Percentiles rank a stretch among this genome's conserved stretches.
These are phyloP conservation scores for Fraxinus paxiana DNA, from an alignment of 305 asterid species.

Conservation along the genomic window DNA sequence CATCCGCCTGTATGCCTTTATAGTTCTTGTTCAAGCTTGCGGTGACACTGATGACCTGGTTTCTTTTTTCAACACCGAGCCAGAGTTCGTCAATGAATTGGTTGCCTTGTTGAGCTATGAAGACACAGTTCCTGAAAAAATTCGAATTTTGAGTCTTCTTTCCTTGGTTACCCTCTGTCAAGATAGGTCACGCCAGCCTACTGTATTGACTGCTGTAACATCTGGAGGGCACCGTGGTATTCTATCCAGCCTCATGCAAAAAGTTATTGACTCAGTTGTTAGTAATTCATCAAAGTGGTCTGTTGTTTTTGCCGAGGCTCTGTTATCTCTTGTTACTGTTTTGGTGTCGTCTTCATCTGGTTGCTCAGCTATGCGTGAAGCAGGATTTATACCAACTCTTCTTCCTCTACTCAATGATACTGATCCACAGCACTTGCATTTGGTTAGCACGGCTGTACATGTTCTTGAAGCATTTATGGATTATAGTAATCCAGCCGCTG, in stretches of 20 bases:
- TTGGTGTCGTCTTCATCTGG: constrained; percentile 97
- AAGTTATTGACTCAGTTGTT: constrained; percentile 80
- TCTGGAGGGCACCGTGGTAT: constrained; percentile 98
- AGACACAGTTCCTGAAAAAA: constrained; percentile 82
- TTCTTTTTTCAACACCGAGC: constrained; percentile 90
- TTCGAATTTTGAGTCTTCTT: constrained; percentile 80
- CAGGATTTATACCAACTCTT: constrained; percentile 97
- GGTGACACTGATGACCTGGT: constrained; percentile 78
- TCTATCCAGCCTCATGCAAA: constrained; percentile 98
- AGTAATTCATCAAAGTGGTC: constrained; percentile 85
- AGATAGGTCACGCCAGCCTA: constrained; percentile 95
- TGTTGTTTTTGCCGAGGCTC: constrained; percentile 85
- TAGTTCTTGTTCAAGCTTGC: constrained; percentile 94
- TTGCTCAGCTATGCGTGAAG: constrained; percentile 99
- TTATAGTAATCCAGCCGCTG: constrained; percentile 99
- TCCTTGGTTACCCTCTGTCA: constrained; percentile 95
- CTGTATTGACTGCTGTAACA: constrained; percentile 87
- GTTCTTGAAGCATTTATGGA: constrained; percentile 99
- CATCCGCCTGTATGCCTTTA: constrained; percentile 88
- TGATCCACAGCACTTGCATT: constrained; percentile 92
- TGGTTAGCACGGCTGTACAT: constrained; percentile 94
- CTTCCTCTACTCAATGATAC: constrained; percentile 84
- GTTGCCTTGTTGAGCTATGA: constrained; percentile 82
- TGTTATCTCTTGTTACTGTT: constrained; percentile 84
- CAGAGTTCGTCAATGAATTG: constrained; percentile 93